These are phyloP conservation scores for Cladobotryum mycophilum DNA, from an alignment of 2,329 filamentous ascomycete species.

Conservation along the genomic window DNA sequence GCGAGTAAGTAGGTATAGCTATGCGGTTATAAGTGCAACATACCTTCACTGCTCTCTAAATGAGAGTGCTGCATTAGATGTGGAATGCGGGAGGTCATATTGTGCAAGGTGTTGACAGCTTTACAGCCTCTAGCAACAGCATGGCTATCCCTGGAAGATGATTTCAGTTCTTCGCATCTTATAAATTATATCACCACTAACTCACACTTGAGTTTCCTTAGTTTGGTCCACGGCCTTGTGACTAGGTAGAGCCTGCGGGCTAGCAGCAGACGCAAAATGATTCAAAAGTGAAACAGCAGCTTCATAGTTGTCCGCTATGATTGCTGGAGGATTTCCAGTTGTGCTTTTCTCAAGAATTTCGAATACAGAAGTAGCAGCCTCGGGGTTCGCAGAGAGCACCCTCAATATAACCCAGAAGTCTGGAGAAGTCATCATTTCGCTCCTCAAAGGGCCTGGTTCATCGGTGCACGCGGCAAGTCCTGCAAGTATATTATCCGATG, in stretches of 20 bases:
- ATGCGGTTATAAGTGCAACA: slow-evolving; percentile 13
- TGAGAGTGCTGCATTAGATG: slow-evolving; percentile 88
- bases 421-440: slow-evolving; percentile 90
- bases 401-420: slow-evolving; percentile 95
- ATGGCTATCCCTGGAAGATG: slow-evolving; percentile 30
- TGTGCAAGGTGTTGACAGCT: slow-evolving; percentile 74
- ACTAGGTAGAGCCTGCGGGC: slow-evolving; percentile 63
- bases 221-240: slow-evolving; percentile 37
- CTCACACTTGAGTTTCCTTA: slow-evolving; percentile 23
- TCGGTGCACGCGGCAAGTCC: slow-evolving; percentile 77
- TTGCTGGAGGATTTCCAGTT: slow-evolving; percentile 66
- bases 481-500: slow-evolving; percentile 68
- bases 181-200: neutral
- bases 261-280: slow-evolving; percentile 80
- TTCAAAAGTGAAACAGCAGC: slow-evolving; percentile 77
- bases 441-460: slow-evolving; percentile 69
- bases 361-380: slow-evolving; percentile 74
- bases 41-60: slow-evolving; percentile 77
- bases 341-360: slow-evolving; percentile 77
- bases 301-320: slow-evolving; percentile 95
- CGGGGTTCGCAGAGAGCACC: slow-evolving; percentile 60
- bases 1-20: slow-evolving; percentile 11
- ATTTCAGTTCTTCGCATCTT: neutral
- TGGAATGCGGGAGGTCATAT: slow-evolving; percentile 75
- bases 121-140: slow-evolving; percentile 71